Percentiles rank a stretch among this genome's conserved stretches.
phyloP scores from a whole-genome alignment of 768 basidiomycete species.

The Rubroboletus pulcherrimus region DNA sequence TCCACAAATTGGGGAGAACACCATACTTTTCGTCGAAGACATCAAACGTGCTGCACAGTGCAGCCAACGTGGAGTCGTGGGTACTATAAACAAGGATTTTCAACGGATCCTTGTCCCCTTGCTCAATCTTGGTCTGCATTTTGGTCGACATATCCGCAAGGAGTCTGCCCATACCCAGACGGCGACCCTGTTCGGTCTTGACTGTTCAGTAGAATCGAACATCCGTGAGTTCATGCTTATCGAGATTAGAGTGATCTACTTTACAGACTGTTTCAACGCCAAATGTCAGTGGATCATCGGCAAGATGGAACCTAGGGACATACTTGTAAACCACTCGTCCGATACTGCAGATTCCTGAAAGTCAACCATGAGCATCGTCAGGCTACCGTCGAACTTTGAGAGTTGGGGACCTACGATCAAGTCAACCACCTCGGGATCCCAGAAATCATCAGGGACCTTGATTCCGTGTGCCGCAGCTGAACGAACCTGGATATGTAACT shows the following conservation, averaged over 20 bases:
- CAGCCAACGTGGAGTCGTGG: conserved; percentile 71
- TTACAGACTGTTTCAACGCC: conserved; percentile 21
- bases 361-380: background rate
- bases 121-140: conserved; percentile 55
- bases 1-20: background rate
- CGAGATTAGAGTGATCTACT: background rate
- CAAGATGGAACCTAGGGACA: conserved; percentile 4
- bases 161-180: conserved; percentile 74
- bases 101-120: conserved; percentile 44
- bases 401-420: conserved; percentile 44
- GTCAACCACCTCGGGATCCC: conserved; percentile 56
- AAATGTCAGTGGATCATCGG: background rate
- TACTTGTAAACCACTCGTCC: conserved; percentile 75
- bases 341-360: conserved; percentile 67
- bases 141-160: conserved; percentile 59
- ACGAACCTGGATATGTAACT: conserved; percentile 44
- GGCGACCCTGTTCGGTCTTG: conserved; percentile 68
- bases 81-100: conserved; percentile 68
- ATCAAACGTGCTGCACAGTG: conserved; percentile 59
- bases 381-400: background rate
- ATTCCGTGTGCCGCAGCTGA: conserved; percentile 71
- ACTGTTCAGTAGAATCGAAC: conserved; percentile 39
- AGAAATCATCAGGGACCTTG: conserved; percentile 66
- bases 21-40: conserved; percentile 66
- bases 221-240: background rate